These are phyloP conservation scores for Diaporthe sp. DNA, from an alignment of 2,329 filamentous ascomycete genomes.

Conservation along the genomic window DNA sequence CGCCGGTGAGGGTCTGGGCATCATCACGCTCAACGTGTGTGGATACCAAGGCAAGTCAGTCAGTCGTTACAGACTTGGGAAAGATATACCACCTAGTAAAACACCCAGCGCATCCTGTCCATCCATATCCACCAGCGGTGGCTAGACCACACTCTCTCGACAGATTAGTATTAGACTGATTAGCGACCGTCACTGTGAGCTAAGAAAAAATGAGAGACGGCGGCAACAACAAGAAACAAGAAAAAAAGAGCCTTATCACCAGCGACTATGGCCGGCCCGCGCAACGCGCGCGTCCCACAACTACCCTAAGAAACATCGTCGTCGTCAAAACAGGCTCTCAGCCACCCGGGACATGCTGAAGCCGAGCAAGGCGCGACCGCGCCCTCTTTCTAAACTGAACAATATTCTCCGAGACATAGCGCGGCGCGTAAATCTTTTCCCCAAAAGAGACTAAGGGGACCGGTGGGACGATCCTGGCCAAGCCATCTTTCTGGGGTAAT, in stretches of 20 bases:
- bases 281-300: background rate
- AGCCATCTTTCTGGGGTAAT: too few species aligned
- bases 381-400: background rate
- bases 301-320: too few species aligned
- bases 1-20: constrained; percentile 1
- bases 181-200: background rate
- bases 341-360: constrained; percentile 21
- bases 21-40: background rate
- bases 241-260: background rate
- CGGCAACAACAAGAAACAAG: background rate
- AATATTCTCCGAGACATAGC: constrained; percentile 4
- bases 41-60: constrained; percentile 1
- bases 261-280: background rate
- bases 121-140: background rate
- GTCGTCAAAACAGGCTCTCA: constrained; percentile 25
- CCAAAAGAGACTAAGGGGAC: background rate
- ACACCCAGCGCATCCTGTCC: background rate
- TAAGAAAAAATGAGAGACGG: background rate
- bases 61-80: background rate
- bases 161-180: background rate
- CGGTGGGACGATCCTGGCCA: background rate
- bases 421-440: background rate
- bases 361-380: background rate
- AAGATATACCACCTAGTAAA: background rate
- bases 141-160: too few species aligned